Base-by-base conservation (phyloP, 2,329 filamentous ascomycete species). In the Stemphylium beticola region DNA sequence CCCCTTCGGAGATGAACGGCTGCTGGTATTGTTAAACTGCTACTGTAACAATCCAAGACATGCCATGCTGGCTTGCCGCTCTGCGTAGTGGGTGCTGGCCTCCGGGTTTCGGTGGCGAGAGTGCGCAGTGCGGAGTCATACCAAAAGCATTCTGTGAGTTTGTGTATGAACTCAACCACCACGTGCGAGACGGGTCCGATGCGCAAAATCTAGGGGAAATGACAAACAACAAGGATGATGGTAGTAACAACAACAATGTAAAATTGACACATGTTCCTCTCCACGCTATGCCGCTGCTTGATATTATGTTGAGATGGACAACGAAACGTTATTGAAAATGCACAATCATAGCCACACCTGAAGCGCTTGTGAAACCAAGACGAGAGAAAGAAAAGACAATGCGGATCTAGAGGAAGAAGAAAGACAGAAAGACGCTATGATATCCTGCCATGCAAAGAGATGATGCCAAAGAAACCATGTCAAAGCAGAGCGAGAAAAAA, bases 351-450 rank as follows among this genome's bases (percentile, higher is more conserved):
- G 57, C 55, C 56, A 52, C 57, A 47, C 57, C 46, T 53, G 54
- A 55, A 62, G 59, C 67, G 59, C 53, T 67, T 22, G 34, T 26
- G 36, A 33, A 40, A 48, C 14, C 15, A 43, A 38, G 38, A 51
- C 45, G 36, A 53, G 56, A 57, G 34, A 37, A 48, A 47, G 49
- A 61, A 52, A 61, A 38, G 31, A 58, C 44, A 55, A 61, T 56
- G 58, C 66, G 29, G 61, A 63, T 58, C 48, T 51, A 60, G 58
- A 55, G 26, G 18, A 39, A 20, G 22, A 44, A 58, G 54, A 60
- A 48, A 47, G 53, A 56, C 57, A 46, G 20, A 41, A 24, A 43
- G 14, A 52, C 68, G 68, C 70, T 72, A 67, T 70, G 66, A 69
- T 68, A 62, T 61, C 60, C 40, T 57, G 47, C 52, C 39, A 37